Base-by-base conservation (phyloP, 148 eudicot genomes). In the Camellia lanceoleosa region DNA sequence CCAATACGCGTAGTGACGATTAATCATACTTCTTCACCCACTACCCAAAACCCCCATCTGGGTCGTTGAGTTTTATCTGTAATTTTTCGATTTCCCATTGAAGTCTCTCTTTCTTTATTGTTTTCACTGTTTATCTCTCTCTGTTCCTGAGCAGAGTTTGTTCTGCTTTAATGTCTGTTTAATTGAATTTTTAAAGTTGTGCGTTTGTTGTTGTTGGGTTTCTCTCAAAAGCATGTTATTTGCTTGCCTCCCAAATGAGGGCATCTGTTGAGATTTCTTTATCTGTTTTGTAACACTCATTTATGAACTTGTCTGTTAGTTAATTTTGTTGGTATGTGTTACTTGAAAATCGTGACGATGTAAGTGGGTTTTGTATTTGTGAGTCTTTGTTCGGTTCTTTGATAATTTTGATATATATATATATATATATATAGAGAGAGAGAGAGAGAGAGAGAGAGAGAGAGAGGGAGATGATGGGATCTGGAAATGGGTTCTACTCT, bases 401-500 rank as follows among this genome's bases (percentile, higher is more conserved):
- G 49, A 56, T 59, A 19, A 47, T 59, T 66, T 56, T 23, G 20
- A 61, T 11, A 1, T 30, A 30, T 30, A n/a, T n/a, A n/a, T n/a
- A n/a, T n/a, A 30, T 30, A n/a, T n/a, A n/a, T n/a, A n/a, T n/a
- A n/a, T n/a, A n/a, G n/a, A n/a, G n/a, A n/a, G n/a, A n/a, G n/a
- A n/a, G n/a, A n/a, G 19, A 44, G 49, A 66, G 64, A 30, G 18
- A 43, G 42, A 43, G 18, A 59, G 15, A 74, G 9, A 58, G 15
- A 46, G 46, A 47, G 14, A 41, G 62, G 54, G 18, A 43, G 15
- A 73, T 78, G 68, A 89, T 89, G 92, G 92, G 85, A 86, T 89
- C 89, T 85, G 83, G 78, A 7, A 76, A 82, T 82, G 89, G 87
- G 79, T 84, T 86, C 65, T 86, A 86, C 74, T 73, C 85, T 6